Conservation (phyloP, 768 basidiomycete genomes). For the Suillus sp. region DNA sequence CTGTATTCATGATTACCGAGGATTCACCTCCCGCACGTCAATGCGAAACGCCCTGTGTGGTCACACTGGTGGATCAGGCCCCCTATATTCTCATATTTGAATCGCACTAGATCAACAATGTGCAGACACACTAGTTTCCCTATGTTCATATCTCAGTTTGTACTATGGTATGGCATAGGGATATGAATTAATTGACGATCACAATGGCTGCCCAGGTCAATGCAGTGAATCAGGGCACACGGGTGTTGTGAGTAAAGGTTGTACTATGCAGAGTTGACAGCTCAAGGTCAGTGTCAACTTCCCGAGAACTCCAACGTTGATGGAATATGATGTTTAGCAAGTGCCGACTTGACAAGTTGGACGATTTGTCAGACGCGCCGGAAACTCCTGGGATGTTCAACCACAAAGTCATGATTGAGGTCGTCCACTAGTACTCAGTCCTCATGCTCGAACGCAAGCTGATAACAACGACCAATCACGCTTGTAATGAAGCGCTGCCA, state of each 20-base stretch:
- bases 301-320: background rate
- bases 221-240: background rate
- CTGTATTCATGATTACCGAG: slow-evolving; percentile 43
- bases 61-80: background rate
- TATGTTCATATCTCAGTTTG: too few relatives aligned
- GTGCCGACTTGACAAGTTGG: background rate
- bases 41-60: background rate
- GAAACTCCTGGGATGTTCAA: background rate
- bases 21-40: background rate
- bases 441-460: background rate
- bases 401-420: background rate
- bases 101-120: background rate
- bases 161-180: background rate
- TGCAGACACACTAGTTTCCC: background rate
- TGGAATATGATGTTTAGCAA: background rate
- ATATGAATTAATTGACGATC: background rate
- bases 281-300: background rate
- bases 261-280: background rate
- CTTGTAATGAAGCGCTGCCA: too few relatives aligned
- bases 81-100: background rate
- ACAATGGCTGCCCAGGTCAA: too few relatives aligned
- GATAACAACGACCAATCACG: background rate
- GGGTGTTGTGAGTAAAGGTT: background rate
- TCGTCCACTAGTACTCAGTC: too few relatives aligned
- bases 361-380: background rate